Conservation (phyloP, 139 green algal species). For the Bryopsis sp. region DNA sequence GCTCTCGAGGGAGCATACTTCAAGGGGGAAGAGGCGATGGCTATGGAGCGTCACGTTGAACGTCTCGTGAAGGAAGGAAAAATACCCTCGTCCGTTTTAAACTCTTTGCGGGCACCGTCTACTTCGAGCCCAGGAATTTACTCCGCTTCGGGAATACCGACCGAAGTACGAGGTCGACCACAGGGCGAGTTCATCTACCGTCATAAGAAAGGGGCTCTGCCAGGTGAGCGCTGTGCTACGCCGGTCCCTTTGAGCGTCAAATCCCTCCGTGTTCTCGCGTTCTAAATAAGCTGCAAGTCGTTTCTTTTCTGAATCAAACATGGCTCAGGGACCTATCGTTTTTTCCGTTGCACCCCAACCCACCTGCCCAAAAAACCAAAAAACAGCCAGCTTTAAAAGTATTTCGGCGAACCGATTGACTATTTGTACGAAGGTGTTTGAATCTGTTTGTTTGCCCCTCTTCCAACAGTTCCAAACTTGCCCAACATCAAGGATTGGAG, state of each 20-base stretch:
- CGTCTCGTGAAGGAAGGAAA: conserved; percentile 14
- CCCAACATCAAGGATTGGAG: not conserved
- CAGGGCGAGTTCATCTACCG: conserved; percentile 6
- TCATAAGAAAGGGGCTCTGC: not conserved
- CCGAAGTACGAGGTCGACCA: not conserved
- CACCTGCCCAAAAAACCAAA: too few relatives aligned
- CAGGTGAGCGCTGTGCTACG: not conserved
- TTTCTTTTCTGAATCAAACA: too few relatives aligned
- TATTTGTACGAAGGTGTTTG: too few relatives aligned
- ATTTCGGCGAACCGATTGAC: too few relatives aligned
- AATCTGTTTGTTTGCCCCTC: too few relatives aligned
- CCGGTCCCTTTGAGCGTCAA: not conserved
- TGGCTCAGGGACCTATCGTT: too few relatives aligned
- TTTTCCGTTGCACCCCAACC: too few relatives aligned
- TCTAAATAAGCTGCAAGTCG: not conserved
- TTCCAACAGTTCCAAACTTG: not conserved
- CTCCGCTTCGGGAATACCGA: not conserved
- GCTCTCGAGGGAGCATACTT: conserved; percentile 16
- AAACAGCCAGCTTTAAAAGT: too few relatives aligned
- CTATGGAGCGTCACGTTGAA: conserved; percentile 10
- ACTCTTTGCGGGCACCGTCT: not conserved
- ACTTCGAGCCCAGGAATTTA: not conserved
- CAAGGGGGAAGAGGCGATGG: not conserved
- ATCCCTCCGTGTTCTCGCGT: not conserved
- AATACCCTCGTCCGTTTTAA: not conserved